These are phyloP conservation scores for Serendipita sp. DNA, from an alignment of 768 basidiomycete species.

Conservation along the genomic window DNA sequence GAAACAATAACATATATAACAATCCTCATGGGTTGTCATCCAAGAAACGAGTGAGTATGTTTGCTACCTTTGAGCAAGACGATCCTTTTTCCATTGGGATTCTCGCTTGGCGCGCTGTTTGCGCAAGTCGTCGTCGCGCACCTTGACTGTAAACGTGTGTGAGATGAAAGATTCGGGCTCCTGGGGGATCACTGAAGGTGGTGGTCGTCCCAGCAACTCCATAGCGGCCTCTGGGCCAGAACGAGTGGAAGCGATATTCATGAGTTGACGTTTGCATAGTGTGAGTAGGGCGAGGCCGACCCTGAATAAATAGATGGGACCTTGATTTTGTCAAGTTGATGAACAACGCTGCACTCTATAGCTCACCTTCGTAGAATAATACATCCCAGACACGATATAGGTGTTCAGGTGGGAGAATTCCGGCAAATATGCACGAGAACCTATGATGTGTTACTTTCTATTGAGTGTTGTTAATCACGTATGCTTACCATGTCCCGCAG, in stretches of 20 bases:
- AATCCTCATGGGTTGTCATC: not conserved
- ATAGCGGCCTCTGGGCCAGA: conserved; percentile 28
- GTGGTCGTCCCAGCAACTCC: conserved; percentile 35
- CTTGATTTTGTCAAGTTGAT: conserved; percentile 21
- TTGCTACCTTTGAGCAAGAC: not conserved
- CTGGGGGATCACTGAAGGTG: conserved; percentile 33
- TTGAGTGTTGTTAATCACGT: not conserved
- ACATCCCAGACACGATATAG: conserved; percentile 69
- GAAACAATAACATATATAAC: not conserved
- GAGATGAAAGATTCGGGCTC: conserved; percentile 45
- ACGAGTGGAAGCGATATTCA: conserved; percentile 29
- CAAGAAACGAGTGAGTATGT: not conserved
- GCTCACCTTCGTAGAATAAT: conserved; percentile 61
- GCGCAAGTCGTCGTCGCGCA: conserved; percentile 65
- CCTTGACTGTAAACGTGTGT: conserved; percentile 44
- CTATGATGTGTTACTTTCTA: conserved; percentile 21
- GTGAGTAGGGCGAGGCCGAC: conserved; percentile 48
- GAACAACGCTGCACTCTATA: not conserved
- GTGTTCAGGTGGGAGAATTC: conserved; percentile 44
- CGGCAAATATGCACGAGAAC: conserved; percentile 60
- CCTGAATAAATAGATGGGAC: conserved; percentile 58
- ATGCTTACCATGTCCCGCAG: conserved; percentile 46
- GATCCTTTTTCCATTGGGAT: conserved; percentile 5
- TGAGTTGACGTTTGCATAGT: conserved; percentile 40
- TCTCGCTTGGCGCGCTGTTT: conserved; percentile 50